Evolutionary conservation across 139 green algal genomes (phyloP).

Genomic region (Chlorella sp.): DNA sequence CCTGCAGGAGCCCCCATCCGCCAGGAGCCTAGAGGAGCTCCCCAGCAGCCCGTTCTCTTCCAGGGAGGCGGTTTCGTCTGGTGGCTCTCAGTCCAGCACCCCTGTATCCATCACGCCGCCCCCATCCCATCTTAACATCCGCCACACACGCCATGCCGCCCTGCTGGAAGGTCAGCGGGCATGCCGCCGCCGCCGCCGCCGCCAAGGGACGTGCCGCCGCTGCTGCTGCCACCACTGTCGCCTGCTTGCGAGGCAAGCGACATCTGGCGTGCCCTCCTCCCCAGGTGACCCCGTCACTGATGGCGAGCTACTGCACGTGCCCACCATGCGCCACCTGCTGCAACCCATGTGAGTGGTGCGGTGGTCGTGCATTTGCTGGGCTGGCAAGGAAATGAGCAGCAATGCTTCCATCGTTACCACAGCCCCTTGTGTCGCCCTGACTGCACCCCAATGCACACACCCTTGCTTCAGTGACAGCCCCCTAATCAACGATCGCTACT

Average conservation of each 20-base stretch:
- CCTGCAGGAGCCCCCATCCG: too few species aligned
- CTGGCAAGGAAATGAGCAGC: too few species aligned
- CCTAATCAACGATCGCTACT: background rate
- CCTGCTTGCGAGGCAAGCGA: background rate
- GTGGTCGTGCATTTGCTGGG: too few species aligned
- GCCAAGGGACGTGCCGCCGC: background rate
- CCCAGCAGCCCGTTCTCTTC: background rate
- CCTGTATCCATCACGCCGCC: too few species aligned
- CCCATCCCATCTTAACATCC: too few species aligned
- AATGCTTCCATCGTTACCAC: too few species aligned
- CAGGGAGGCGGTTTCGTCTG: background rate
- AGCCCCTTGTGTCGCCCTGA: too few species aligned
- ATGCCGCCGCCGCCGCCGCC: background rate
- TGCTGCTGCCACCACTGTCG: background rate
- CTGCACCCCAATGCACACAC: too few species aligned
- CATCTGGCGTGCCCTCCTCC: background rate
- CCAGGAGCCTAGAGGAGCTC: background rate
- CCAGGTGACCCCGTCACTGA: background rate
- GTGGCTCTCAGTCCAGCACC: background rate
- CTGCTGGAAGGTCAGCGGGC: background rate
- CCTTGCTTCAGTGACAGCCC: background rate
- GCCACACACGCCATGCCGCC: too few species aligned
- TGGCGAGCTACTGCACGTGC: background rate
- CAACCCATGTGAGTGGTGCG: slow-evolving; percentile 26
- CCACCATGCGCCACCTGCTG: slow-evolving; percentile 12